phyloP scores from a whole-genome alignment of 2,329 filamentous ascomycete species.

The Alternaria panax region DNA sequence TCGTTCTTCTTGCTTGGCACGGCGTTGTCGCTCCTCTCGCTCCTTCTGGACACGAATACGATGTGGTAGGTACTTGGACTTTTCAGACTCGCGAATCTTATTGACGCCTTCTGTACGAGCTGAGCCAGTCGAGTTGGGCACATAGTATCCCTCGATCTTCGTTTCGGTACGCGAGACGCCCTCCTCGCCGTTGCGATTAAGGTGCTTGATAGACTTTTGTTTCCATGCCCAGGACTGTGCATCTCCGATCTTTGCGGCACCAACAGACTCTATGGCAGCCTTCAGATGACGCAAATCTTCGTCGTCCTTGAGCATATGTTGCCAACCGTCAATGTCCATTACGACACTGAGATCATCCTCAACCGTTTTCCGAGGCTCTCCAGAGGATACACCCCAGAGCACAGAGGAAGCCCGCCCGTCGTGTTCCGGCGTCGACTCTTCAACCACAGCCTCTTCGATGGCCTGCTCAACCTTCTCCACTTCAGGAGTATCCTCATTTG shows the following conservation, averaged over 20 bases:
- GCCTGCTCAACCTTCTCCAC: slow-evolving; percentile 47
- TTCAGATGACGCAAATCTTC: slow-evolving; percentile 69
- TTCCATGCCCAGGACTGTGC: slow-evolving; percentile 72
- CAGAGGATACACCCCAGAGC: slow-evolving; percentile 66
- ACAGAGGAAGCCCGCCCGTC: slow-evolving; percentile 61
- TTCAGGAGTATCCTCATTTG: slow-evolving; percentile 52
- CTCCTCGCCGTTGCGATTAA: slow-evolving; percentile 65
- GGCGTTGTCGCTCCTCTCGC: slow-evolving; percentile 88
- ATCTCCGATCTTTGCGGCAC: slow-evolving; percentile 62
- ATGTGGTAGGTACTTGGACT: slow-evolving; percentile 97
- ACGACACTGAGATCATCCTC: slow-evolving; percentile 70
- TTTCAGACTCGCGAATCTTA: slow-evolving; percentile 96
- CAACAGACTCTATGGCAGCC: slow-evolving; percentile 57
- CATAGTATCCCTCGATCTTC: slow-evolving; percentile 74
- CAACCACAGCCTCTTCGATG: slow-evolving; percentile 38
- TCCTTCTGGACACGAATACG: slow-evolving; percentile 95
- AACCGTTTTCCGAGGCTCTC: slow-evolving; percentile 68
- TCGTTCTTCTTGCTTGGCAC: slow-evolving; percentile 67
- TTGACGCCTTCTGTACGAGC: slow-evolving; percentile 93
- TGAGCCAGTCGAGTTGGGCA: slow-evolving; percentile 82
- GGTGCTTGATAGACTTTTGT: slow-evolving; percentile 74
- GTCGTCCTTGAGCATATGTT: slow-evolving; percentile 72
- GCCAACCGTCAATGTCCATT: slow-evolving; percentile 75
- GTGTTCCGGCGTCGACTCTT: slow-evolving; percentile 41
- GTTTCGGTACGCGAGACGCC: slow-evolving; percentile 62